Evolutionary conservation across 495 filamentous ascomycete genomes (phyloP).

Genomic region (Chaetomium cochliodes): DNA sequence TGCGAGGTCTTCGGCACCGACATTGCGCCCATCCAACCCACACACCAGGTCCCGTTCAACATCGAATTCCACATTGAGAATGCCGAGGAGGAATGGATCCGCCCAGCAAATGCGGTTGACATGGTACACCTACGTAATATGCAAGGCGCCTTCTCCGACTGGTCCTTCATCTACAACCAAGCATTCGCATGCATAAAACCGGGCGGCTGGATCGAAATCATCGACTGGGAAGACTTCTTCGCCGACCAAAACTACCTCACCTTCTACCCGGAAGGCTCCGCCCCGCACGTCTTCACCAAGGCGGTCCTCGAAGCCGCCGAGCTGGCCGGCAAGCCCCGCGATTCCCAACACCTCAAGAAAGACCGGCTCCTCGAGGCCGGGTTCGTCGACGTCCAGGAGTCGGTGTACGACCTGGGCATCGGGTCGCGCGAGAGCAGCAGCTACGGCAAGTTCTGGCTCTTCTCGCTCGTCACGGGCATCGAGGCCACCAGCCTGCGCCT

Average conservation of each 20-base stretch:
- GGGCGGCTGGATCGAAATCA: conserved; percentile 65
- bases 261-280: conserved; percentile 43
- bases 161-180: conserved; percentile 60
- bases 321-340: conserved; percentile 48
- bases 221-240: conserved; percentile 53
- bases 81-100: conserved; percentile 59
- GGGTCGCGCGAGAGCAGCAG: conserved; percentile 52
- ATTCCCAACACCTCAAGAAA: conserved; percentile 55
- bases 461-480: conserved; percentile 61
- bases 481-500: conserved; percentile 61
- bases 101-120: conserved; percentile 58
- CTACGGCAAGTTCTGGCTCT: conserved; percentile 65
- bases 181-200: conserved; percentile 59
- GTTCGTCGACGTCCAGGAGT: conserved; percentile 59
- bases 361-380: conserved; percentile 54
- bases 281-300: conserved; percentile 34
- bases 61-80: conserved; percentile 71
- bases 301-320: conserved; percentile 45
- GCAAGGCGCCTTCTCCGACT: conserved; percentile 62
- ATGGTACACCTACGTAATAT: conserved; percentile 65
- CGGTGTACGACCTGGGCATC: conserved; percentile 59
- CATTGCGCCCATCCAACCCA: conserved; percentile 59
- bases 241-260: conserved; percentile 40
- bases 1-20: conserved; percentile 68
- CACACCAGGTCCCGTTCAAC: conserved; percentile 57